Evolutionary conservation across 768 basidiomycete species (phyloP), one percentile per base, ranked within the genome.

Genomic region (Exidia glandulosa): DNA sequence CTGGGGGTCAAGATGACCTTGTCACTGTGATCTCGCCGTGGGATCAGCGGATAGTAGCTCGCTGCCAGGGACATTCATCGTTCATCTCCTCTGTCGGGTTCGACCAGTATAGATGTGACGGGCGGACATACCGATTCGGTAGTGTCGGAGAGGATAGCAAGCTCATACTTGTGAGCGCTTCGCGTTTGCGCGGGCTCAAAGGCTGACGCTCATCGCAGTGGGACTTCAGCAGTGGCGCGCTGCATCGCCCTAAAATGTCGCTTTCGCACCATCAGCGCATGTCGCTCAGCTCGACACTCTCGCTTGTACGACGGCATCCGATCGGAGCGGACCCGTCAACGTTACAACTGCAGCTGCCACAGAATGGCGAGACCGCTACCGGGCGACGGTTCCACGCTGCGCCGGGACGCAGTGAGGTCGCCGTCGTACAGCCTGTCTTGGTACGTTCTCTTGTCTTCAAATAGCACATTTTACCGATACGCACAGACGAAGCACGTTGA

Each of bases 61-160:
- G 94, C 59, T 98, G 96, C 74, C 94, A 96, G 71, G 96, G 96
- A 0, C 96, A 99, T 68, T 90, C 91, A 0, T 94, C 92, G 2
- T 98, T 96, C 68, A 90, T 99, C 6, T 87, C 91, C 0, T 79
- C 84, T 12, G 81, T 98, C 19, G 86, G 88, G 2, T 98, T 97
- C 69, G 96, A 99, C 69, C 85, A 87, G n/a, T 76, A 85, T 32
- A 82, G 88, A 23, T 90, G 90, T 64, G 91, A 94, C 64, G 87
- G 88, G 31, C 80, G 94, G 33, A 91, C 92, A 45, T 95, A 97
- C 68, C 82, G 95, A 7, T 97, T 99, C 67, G 93, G 88, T 2
- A 94, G 91, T 67, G 92, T 97, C 2, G 96, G 94, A 19, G 95
- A 98, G 70, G 96, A 99, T 66, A 96, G 94, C 69, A 94, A 94